These are phyloP conservation scores for Penicillium diatomitis DNA, from an alignment of 495 filamentous ascomycete species.

Conservation along the genomic window DNA sequence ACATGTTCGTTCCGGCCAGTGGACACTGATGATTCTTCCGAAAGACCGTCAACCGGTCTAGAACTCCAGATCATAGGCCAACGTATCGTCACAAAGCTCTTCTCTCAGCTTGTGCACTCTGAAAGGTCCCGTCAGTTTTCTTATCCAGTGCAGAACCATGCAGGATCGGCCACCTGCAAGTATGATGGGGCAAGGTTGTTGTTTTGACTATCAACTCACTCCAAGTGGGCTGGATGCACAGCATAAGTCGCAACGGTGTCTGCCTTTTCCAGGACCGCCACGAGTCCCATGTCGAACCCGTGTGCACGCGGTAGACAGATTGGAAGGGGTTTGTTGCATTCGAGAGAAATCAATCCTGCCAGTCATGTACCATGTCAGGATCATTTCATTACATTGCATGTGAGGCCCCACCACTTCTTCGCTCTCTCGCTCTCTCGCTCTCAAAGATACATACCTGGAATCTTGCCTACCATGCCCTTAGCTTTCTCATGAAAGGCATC, in stretches of 20 bases:
- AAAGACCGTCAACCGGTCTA: background rate
- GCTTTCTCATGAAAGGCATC: constrained; percentile 18
- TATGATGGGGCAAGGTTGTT: too few species aligned
- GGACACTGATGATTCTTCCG: background rate
- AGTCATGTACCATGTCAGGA: too few species aligned
- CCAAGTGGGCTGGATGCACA: constrained; percentile 30
- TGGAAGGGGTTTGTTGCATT: constrained; percentile 23
- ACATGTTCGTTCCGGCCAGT: background rate
- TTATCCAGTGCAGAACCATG: background rate
- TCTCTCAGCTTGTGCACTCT: constrained; percentile 35
- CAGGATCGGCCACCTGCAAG: too few species aligned
- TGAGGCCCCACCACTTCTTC: too few species aligned
- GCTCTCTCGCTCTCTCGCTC: too few species aligned
- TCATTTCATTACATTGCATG: too few species aligned
- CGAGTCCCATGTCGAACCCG: constrained; percentile 35
- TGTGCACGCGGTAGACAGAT: constrained; percentile 31
- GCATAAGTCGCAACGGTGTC: constrained; percentile 30
- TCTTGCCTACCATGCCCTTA: constrained; percentile 30
- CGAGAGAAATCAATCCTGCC: constrained; percentile 23
- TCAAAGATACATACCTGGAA: constrained; percentile 18
- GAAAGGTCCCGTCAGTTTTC: background rate
- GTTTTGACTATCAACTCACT: constrained; percentile 17
- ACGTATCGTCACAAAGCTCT: constrained; percentile 35
- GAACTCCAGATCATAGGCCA: constrained; percentile 40
- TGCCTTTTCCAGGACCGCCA: constrained; percentile 32